Base-by-base conservation (phyloP, 208 protist species). In the Novymonas esmeraldas region DNA sequence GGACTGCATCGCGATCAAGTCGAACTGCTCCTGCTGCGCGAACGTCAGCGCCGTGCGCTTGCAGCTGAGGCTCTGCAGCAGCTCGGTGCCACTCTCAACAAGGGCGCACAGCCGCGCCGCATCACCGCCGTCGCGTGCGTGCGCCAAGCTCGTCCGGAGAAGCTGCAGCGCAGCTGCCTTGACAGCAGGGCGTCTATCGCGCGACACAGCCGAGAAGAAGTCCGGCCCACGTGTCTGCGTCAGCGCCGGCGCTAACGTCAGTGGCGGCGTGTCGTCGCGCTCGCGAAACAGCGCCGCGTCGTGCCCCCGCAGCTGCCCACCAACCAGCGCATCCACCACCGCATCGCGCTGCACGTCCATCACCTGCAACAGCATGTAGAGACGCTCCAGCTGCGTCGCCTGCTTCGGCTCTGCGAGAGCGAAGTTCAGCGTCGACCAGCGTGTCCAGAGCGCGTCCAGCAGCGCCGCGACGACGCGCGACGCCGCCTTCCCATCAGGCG, bases 161-260 rank as follows among this genome's bases (percentile, higher is more conserved):
- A 86, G 41, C 24, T 20, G 34, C 44, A 88, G n/a, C 16, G 87
- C 85, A 1, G 50, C 48, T 39, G 48, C 48, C 51, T 88, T 62
- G 26, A 94, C 70, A 14, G 28, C 62, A 2, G 61, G 57, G 6
- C 79, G 72, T 50, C 41, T 64, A 11, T 80, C 76, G 18, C 81
- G 80, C 22, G 85, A 75, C n/a, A 92, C 81, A 22, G 84, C 88
- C 2, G 87, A 69, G 59, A 96, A 96, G 54, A 96, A 93, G 64
- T 89, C 64, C 0, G 90, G 83, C 24, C 90, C 90, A 6, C 85
- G 82, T 31, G 69, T 44, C 1, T 18, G 36, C 14, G 45, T 52
- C 10, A 76, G 41, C 20, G 52, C 2, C 14, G 48, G 29, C 44
- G 62, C 42, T n/a, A 76, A 42, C 38, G 39, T 33, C 36, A 76